phyloP scores from a whole-genome alignment of 345 rosid species.

The Brassica incana region DNA sequence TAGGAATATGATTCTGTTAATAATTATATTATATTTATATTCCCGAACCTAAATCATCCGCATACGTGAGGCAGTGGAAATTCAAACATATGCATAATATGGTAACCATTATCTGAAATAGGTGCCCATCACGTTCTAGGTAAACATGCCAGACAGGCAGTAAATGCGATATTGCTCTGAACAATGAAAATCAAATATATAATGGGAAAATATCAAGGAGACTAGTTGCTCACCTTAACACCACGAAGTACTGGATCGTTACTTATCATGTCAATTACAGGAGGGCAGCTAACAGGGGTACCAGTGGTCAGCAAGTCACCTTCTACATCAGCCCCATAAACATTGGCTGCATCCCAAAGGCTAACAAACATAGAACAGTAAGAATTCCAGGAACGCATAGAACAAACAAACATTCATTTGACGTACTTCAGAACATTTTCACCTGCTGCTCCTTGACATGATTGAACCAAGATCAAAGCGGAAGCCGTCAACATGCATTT shows the following conservation, averaged over 20 bases:
- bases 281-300: conserved; percentile 80
- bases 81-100: conserved; percentile 1
- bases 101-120: background rate
- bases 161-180: background rate
- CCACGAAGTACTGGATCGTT: conserved; percentile 87
- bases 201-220: conserved; percentile 2
- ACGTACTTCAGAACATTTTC: conserved; percentile 27
- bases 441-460: conserved; percentile 93
- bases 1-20: background rate
- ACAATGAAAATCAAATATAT: background rate
- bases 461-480: conserved; percentile 99
- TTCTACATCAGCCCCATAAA: conserved; percentile 64
- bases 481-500: conserved; percentile 98
- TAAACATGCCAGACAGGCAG: background rate
- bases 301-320: conserved; percentile 80
- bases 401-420: conserved; percentile 19
- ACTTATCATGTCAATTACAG: conserved; percentile 85
- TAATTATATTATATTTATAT: no score
- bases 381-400: conserved; percentile 26
- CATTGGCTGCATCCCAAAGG: conserved; percentile 90
- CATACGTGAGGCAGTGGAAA: background rate
- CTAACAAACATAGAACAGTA: conserved; percentile 40
- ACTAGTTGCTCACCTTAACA: conserved; percentile 64
- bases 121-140: background rate
- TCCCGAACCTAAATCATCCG: background rate